phyloP scores from a whole-genome alignment of 2,329 filamentous ascomycete genomes.

The Aspergillus persii region DNA sequence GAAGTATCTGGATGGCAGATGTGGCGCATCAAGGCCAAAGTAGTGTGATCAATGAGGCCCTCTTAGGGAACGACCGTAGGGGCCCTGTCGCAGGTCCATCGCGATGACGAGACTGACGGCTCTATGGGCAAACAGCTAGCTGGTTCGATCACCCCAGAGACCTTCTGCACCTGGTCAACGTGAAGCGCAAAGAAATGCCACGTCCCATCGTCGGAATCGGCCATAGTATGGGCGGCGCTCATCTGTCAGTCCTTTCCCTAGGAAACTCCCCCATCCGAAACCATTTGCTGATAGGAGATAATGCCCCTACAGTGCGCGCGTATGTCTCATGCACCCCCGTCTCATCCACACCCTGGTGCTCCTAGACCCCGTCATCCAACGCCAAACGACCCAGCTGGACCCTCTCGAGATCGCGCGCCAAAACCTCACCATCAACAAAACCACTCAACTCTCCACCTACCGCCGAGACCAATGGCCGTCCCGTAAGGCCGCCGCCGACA shows the following conservation, averaged over 20 bases:
- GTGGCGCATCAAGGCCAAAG: constrained; percentile 81
- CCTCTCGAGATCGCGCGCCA: constrained; percentile 21
- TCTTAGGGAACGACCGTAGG: constrained; percentile 78
- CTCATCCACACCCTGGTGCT: constrained; percentile 73
- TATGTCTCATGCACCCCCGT: constrained; percentile 75
- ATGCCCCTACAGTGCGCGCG: constrained; percentile 50
- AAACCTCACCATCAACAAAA: constrained; percentile 31
- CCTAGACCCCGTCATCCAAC: constrained; percentile 77
- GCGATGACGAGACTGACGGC: constrained; percentile 15
- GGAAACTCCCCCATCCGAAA: not conserved
- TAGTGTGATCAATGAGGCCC: constrained; percentile 70
- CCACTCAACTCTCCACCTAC: constrained; percentile 59
- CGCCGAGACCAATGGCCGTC: constrained; percentile 83
- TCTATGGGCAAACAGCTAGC: constrained; percentile 53
- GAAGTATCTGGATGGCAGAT: constrained; percentile 87
- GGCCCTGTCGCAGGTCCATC: not conserved
- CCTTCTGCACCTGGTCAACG: constrained; percentile 79
- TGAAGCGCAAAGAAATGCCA: constrained; percentile 74
- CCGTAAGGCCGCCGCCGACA: constrained; percentile 62
- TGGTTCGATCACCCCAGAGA: constrained; percentile 88
- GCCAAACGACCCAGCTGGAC: constrained; percentile 42
- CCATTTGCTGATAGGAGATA: not conserved
- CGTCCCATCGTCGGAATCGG: constrained; percentile 80
- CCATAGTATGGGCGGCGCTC: constrained; percentile 82
- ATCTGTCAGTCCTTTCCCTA: constrained; percentile 49